Conservation (phyloP, 2,329 filamentous ascomycete species). For the Beauveria sp. region DNA sequence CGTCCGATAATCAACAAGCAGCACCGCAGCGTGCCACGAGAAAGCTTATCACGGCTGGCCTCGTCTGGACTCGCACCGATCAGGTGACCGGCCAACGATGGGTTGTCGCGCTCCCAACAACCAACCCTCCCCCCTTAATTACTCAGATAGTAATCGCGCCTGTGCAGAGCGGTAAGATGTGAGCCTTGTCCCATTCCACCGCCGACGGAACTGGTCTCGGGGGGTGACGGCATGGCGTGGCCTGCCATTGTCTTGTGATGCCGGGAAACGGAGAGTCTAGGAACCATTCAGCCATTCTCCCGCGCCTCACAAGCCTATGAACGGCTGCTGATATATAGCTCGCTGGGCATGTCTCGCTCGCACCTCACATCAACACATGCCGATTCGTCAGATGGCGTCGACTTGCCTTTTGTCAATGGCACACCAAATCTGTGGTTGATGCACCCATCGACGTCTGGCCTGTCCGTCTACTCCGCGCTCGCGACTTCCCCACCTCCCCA, state of each 20-base stretch:
- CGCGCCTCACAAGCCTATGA: not conserved
- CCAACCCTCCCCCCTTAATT: not conserved
- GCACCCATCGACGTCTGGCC: not conserved
- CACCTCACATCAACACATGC: not conserved
- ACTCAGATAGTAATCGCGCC: not conserved
- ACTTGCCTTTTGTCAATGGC: not conserved
- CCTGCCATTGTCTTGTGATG: conserved; percentile 2
- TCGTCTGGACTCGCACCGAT: conserved; percentile 3
- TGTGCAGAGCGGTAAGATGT: not conserved
- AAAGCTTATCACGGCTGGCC: not conserved
- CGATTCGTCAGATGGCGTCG: not conserved
- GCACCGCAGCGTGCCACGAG: too few species aligned
- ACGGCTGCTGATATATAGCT: not conserved
- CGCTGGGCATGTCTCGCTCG: not conserved
- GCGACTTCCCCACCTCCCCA: not conserved
- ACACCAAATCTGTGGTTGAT: not conserved
- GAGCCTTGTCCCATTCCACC: not conserved
- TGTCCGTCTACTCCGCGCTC: not conserved
- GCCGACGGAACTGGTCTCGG: not conserved
- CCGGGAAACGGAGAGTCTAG: conserved; percentile 4
- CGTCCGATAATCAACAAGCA: not conserved
- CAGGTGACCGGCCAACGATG: conserved; percentile 8
- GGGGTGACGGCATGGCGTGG: not conserved
- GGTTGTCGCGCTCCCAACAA: not conserved
- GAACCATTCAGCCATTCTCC: not conserved